These are phyloP conservation scores for Suillus subluteus DNA, from an alignment of 768 basidiomycete species.

Conservation along the genomic window DNA sequence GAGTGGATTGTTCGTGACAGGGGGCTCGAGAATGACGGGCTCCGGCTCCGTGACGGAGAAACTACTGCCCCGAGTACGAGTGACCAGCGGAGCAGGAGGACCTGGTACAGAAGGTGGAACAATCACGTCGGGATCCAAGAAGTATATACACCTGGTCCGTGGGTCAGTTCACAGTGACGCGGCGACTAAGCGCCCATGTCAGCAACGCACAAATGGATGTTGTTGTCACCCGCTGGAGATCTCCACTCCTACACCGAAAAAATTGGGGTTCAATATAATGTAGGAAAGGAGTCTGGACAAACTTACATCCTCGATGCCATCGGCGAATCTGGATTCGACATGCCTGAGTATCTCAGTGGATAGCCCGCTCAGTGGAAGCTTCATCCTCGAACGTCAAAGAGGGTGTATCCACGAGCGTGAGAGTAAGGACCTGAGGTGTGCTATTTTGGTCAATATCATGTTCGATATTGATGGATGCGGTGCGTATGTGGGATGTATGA, in stretches of 20 bases:
- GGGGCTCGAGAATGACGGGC: constrained; percentile 80
- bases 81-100: constrained; percentile 67
- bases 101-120: constrained; percentile 70
- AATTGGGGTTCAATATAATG: constrained; percentile 25
- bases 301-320: constrained; percentile 80
- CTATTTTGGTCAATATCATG: constrained; percentile 52
- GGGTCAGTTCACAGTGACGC: constrained; percentile 23
- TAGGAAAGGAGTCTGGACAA: constrained; percentile 27
- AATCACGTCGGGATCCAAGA: constrained; percentile 83
- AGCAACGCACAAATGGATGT: constrained; percentile 74
- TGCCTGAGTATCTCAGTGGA: constrained; percentile 71
- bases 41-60: constrained; percentile 74
- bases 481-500: constrained; percentile 73
- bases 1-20: constrained; percentile 72
- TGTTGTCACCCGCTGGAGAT: constrained; percentile 70
- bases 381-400: constrained; percentile 78
- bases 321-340: constrained; percentile 72
- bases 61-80: constrained; percentile 70
- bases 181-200: constrained; percentile 34
- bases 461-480: constrained; percentile 74
- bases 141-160: constrained; percentile 74
- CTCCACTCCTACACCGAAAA: constrained; percentile 62
- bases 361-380: constrained; percentile 58
- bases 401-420: constrained; percentile 82
- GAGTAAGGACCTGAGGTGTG: constrained; percentile 53